Conservation (phyloP, 768 basidiomycete species). For the Boletus speciosus region DNA sequence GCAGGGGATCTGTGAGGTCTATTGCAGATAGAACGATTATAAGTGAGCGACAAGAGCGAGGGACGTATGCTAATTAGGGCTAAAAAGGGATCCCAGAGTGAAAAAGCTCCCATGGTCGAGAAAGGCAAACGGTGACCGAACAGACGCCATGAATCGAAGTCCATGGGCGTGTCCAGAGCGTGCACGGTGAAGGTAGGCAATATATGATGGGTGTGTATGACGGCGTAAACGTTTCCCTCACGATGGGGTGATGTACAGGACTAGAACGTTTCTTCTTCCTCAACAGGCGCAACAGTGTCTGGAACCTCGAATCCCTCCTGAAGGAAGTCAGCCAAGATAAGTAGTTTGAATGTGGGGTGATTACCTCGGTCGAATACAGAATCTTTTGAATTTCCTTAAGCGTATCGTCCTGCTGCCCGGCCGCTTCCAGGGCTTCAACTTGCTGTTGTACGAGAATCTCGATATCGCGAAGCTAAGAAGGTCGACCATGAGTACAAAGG, state of each 20-base stretch:
- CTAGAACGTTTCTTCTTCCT: slow-evolving; percentile 82
- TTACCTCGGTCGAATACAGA: slow-evolving; percentile 90
- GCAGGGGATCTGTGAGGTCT: slow-evolving; percentile 21
- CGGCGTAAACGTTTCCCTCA: slow-evolving; percentile 7
- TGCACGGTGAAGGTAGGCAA: slow-evolving; percentile 1
- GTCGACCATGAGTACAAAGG: background rate
- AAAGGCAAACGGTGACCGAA: slow-evolving; percentile 7
- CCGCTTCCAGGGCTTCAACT: slow-evolving; percentile 55
- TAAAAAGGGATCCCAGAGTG: background rate
- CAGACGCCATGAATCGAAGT: slow-evolving; percentile 11
- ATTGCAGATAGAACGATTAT: slow-evolving; percentile 28
- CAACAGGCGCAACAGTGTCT: slow-evolving; percentile 49
- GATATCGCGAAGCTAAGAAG: slow-evolving; percentile 83
- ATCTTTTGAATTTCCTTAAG: slow-evolving; percentile 86
- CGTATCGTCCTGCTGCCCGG: slow-evolving; percentile 54
- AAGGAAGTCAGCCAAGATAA: slow-evolving; percentile 8
- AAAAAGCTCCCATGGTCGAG: slow-evolving; percentile 7
- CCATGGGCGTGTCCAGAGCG: slow-evolving; percentile 18
- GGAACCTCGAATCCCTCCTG: slow-evolving; percentile 96
- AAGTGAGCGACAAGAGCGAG: slow-evolving; percentile 17
- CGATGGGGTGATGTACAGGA: slow-evolving; percentile 13
- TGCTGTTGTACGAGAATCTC: slow-evolving; percentile 90
- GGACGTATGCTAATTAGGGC: slow-evolving; percentile 20
- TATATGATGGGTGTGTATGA: slow-evolving; percentile 7
- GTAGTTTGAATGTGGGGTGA: slow-evolving; percentile 18